Percentiles rank a stretch among this genome's conserved stretches.
Evolutionary conservation across 306 rosid species (phyloP).

Genomic region (Biancaea sappan): DNA sequence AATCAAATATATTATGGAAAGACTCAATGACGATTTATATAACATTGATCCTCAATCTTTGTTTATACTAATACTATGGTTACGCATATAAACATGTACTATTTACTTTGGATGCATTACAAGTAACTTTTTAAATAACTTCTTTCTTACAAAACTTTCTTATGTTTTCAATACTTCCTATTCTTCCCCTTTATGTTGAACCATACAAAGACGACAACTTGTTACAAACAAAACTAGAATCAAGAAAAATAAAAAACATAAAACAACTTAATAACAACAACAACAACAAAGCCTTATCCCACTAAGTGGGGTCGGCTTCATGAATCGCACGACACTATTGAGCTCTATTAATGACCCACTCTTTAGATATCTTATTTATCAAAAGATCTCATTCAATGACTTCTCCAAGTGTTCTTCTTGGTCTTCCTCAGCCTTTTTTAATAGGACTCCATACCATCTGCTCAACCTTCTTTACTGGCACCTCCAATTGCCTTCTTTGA

Average conservation of each 20-base stretch:
- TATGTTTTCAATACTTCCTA: background rate
- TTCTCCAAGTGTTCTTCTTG: no score
- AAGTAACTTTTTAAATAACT: background rate
- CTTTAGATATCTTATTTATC: no score
- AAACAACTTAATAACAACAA: background rate
- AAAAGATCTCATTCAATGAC: no score
- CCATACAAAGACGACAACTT: background rate
- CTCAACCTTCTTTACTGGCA: no score
- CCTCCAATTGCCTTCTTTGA: no score
- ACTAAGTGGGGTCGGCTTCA: no score
- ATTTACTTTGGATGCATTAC: background rate
- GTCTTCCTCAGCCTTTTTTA: no score
- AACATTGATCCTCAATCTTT: background rate
- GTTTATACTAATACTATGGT: background rate
- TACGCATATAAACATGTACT: background rate
- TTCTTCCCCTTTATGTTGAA: background rate
- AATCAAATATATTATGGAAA: background rate
- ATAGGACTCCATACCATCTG: no score
- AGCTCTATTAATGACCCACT: no score
- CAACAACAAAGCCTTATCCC: no score
- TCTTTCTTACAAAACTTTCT: no score
- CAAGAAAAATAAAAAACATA: background rate
- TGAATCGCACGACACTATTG: no score
- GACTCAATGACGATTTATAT: background rate
- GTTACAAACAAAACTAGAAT: background rate